Evolutionary conservation across 345 rosid species (phyloP), one percentile per base, ranked within the genome.

Genomic region (Linum trigynum): DNA sequence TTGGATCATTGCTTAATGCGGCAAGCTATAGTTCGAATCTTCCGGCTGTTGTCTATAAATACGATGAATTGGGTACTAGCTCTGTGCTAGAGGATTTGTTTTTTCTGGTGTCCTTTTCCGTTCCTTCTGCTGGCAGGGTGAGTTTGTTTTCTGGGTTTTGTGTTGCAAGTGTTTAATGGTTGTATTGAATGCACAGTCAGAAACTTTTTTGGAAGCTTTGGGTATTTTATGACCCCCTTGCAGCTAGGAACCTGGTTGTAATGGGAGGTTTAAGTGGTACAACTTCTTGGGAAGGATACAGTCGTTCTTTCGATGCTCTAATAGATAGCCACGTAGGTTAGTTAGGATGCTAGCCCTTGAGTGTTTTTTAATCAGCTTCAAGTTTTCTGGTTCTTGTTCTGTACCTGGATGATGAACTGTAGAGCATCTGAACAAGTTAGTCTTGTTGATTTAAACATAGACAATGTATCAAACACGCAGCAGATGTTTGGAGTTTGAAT

Each of bases 11-110:
- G 39, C 40, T 71, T 15, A 15, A 59, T 55, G 74, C 40, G 64
- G 55, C 32, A 62, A 53, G 61, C 37, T 64, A 32, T 35, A 62
- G 56, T 67, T 73, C 64, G 32, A 38, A 6, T 1, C 41, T 17
- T 58, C 65, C 16, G 38, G 42, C 60, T 64, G 32, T 50, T 56
- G 2, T 41, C 59, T 64, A 55, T 59, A 59, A 48, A 58, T 67
- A 72, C 70, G 14, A 42, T 14, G 57, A 65, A 38, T 64, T 68
- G 71, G 77, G 68, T 63, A 15, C 12, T 73, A 3, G 3, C 15
- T 56, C 7, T 16, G 36, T n/a, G 38, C 10, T 57, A 8, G 14
- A 14, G 38, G 37, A 23, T 56, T 56, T 56, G 16, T 15, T 5
- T 12, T 10, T 23, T 9, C 5, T 55, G 35, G 16, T 5, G 32